Evolutionary conservation across 2,329 filamentous ascomycete species (phyloP), one percentile per base, ranked within the genome.

Genomic region (Cladobotryum protrusum): DNA sequence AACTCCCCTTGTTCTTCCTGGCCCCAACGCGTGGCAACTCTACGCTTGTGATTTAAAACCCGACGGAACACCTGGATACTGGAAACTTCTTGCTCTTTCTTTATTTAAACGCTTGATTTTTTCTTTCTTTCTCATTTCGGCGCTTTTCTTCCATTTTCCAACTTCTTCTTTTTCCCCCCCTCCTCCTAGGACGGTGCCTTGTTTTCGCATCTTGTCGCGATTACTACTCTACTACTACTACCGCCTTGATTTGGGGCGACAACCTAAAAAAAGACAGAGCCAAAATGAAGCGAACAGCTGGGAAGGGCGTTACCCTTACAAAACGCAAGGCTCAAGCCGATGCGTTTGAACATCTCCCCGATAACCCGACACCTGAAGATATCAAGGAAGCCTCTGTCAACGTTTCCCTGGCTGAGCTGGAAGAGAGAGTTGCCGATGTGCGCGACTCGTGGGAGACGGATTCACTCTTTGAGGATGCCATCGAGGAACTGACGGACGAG

Each of bases 381-480:
- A 59, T 71, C 52, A 63, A 69, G 49, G 58, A 61, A 11, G 68
- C 65, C 5, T 63, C 65, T 42, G 66, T 64, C 53, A 62, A 63
- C 41, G 66, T 66, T 24, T 66, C 67, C 29, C 64, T 68, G 18
- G 63, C 66, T 39, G 76, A 79, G 52, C 67, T 78, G 9, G 76
- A 79, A 55, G 73, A 77, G 55, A 70, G 73, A 57, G 71, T 78
- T 55, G 72, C 72, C 29, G 76, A 79, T 51, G 70, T 74, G 4
- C 69, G 68, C 50, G 77, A 79, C 45, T 75, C 75, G 12, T 85
- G 81, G 81, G 82, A 85, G 58, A 78, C 76, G 5, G 78, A 84
- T 56, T 85, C 81, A 20, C 66, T 86, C 2, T 82, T 82, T 54
- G 81, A 81, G 54, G 82, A 85, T 59, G 72, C 76, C 33, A 70